Conservation (phyloP, 2,329 filamentous ascomycete genomes). For the Talaromyces sp. region DNA sequence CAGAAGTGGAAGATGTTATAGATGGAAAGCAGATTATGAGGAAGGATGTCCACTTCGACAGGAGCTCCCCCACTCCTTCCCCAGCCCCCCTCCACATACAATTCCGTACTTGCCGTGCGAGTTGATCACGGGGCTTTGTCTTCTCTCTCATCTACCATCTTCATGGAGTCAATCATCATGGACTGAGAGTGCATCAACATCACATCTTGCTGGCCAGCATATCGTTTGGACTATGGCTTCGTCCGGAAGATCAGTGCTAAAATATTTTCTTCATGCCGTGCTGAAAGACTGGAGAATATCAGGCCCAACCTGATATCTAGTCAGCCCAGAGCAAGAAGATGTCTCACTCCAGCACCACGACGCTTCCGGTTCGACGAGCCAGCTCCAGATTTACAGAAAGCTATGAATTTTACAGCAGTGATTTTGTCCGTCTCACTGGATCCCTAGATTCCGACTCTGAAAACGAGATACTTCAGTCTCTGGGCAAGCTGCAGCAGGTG, state of each 20-base stretch:
- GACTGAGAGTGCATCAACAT: background rate
- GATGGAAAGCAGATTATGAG: background rate
- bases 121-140: background rate
- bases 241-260: background rate
- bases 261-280: background rate
- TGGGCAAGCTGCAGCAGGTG: slow-evolving; percentile 33
- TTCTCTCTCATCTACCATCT: background rate
- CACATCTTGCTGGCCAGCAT: background rate
- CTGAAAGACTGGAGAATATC: background rate
- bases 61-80: background rate
- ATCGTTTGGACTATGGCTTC: background rate
- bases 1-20: background rate
- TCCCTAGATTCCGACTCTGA: slow-evolving; percentile 13
- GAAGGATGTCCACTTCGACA: background rate
- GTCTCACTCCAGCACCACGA: background rate
- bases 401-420: slow-evolving; percentile 17
- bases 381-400: slow-evolving; percentile 18
- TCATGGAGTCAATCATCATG: background rate
- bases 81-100: background rate
- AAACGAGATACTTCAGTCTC: slow-evolving; percentile 26
- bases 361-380: slow-evolving; percentile 6
- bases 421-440: slow-evolving; percentile 15
- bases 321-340: background rate
- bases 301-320: background rate
- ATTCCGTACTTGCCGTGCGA: background rate